Conservation (phyloP, 495 filamentous ascomycete genomes). For the Parachaetomium inaequale region DNA sequence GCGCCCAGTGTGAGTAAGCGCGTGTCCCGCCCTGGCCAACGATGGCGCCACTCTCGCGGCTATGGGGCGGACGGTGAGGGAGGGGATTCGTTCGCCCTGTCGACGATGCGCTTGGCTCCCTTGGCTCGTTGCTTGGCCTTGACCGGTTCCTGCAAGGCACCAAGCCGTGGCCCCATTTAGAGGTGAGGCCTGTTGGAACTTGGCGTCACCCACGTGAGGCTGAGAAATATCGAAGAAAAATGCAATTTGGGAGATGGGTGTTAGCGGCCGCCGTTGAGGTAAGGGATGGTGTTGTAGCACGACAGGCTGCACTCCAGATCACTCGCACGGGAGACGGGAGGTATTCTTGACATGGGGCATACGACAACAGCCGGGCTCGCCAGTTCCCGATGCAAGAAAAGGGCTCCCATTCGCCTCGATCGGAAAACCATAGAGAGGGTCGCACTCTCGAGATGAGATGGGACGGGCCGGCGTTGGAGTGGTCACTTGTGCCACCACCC, state of each 20-base stretch:
- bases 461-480: background rate
- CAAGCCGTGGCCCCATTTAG: background rate
- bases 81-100: background rate
- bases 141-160: background rate
- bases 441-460: background rate
- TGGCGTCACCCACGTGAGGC: background rate
- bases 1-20: background rate
- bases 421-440: background rate
- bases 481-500: background rate
- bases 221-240: background rate
- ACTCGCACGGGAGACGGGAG: slow-evolving; percentile 3
- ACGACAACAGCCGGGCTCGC: slow-evolving; percentile 2
- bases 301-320: slow-evolving; percentile 14
- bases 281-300: background rate
- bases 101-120: background rate
- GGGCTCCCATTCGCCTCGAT: background rate
- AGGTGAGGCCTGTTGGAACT: background rate
- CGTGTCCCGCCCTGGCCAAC: background rate
- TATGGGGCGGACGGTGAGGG: background rate
- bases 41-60: background rate
- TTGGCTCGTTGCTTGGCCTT: background rate
- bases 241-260: background rate
- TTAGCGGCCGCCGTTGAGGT: background rate
- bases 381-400: slow-evolving; percentile 10
- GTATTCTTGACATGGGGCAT: slow-evolving; percentile 8